Percentiles rank a stretch among this genome's conserved stretches.
phyloP scores from a whole-genome alignment of 2,329 filamentous ascomycete genomes.

The Corynespora cassiicola region DNA sequence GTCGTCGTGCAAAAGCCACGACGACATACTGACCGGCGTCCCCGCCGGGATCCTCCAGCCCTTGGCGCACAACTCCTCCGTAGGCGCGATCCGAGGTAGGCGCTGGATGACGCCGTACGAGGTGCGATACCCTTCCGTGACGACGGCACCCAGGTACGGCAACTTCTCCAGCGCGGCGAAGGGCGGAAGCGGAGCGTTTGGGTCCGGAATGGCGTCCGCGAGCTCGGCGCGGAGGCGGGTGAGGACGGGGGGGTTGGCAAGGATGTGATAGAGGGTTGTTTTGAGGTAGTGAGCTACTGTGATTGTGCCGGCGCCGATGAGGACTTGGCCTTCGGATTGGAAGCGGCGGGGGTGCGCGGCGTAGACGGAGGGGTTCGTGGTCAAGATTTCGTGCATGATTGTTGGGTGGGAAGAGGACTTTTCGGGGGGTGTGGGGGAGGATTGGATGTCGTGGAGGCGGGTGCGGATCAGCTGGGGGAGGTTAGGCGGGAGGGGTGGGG shows the following conservation, averaged over 20 bases:
- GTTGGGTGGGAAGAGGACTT: constrained; percentile 18
- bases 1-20: constrained; percentile 22
- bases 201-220: constrained; percentile 11
- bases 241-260: constrained; percentile 20
- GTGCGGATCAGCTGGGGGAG: too few species aligned
- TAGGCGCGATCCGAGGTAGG: constrained; percentile 23
- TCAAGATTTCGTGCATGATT: constrained; percentile 40
- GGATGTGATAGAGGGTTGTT: constrained; percentile 24
- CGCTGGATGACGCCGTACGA: constrained; percentile 29
- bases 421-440: too few species aligned
- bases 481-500: too few species aligned
- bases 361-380: constrained; percentile 21
- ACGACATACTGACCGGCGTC: constrained; percentile 32
- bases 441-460: not conserved
- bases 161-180: constrained; percentile 15
- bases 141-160: constrained; percentile 26
- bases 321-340: constrained; percentile 10
- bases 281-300: constrained; percentile 17
- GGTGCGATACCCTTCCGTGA: constrained; percentile 30
- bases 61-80: constrained; percentile 18
- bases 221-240: constrained; percentile 24
- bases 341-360: constrained; percentile 14
- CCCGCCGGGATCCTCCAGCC: constrained; percentile 22
- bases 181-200: not conserved
- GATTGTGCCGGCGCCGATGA: constrained; percentile 15